phyloP scores from a whole-genome alignment of 2,329 filamentous ascomycete species.

The Trichoderma atrobrunneum region DNA sequence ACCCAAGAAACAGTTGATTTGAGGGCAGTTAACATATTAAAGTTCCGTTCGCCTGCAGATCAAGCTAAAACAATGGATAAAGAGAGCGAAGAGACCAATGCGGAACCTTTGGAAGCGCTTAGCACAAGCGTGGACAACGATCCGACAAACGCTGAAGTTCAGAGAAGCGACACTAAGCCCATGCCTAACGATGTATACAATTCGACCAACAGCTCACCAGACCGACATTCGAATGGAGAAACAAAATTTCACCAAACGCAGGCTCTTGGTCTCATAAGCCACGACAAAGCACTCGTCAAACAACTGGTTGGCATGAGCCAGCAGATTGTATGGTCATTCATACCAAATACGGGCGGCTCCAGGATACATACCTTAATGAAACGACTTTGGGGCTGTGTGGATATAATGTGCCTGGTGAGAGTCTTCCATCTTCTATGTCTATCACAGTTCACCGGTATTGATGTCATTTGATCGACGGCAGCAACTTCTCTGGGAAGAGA shows the following conservation, averaged over 20 bases:
- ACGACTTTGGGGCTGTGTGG: slow-evolving; percentile 6
- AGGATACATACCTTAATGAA: background rate
- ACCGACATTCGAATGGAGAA: background rate
- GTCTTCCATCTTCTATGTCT: background rate
- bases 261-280: background rate
- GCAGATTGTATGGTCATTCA: slow-evolving; percentile 6
- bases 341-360: background rate
- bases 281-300: background rate
- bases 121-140: background rate
- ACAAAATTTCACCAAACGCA: background rate
- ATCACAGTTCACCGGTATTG: background rate
- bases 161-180: background rate
- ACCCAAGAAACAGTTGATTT: background rate
- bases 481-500: background rate
- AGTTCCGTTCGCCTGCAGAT: background rate
- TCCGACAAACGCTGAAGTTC: background rate
- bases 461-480: background rate
- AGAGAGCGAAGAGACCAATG: background rate
- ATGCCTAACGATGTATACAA: background rate
- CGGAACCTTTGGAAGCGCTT: background rate
- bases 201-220: background rate
- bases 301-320: background rate
- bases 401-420: slow-evolving; percentile 2
- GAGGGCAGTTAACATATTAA: background rate
- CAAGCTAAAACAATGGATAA: background rate